These are phyloP conservation scores for Neonectria coccinea DNA, from an alignment of 2,329 filamentous ascomycete genomes.

Conservation along the genomic window DNA sequence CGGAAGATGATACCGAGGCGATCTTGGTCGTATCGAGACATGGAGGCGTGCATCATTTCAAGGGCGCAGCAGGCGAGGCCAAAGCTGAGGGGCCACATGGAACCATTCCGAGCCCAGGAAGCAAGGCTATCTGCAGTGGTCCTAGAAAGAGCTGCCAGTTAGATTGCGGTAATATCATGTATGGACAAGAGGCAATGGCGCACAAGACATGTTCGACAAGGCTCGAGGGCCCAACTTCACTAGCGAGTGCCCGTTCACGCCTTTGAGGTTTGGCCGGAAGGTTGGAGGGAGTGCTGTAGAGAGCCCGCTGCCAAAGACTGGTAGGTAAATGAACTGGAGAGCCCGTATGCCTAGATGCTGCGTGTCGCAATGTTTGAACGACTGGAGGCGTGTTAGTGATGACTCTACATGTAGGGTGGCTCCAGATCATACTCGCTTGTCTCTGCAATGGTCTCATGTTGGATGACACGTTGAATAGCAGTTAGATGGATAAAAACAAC, in stretches of 20 bases:
- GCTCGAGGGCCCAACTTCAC: not conserved
- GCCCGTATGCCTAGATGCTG: too few relatives aligned
- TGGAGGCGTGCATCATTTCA: conserved; percentile 1
- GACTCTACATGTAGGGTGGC: not conserved
- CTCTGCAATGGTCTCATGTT: not conserved
- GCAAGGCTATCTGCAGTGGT: not conserved
- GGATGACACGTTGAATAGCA: not conserved
- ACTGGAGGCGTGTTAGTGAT: not conserved
- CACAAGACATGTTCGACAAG: not conserved
- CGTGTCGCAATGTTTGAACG: not conserved
- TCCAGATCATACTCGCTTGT: not conserved
- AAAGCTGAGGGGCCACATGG: not conserved
- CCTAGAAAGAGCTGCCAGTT: not conserved
- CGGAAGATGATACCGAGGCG: conserved; percentile 4
- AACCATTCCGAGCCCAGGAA: not conserved
- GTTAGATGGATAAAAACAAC: not conserved
- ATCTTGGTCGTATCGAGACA: conserved; percentile 6
- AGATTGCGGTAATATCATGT: not conserved
- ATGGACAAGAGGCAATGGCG: not conserved
- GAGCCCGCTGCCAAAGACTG: not conserved
- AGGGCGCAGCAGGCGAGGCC: not conserved
- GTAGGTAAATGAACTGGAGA: not conserved
- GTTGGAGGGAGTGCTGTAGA: not conserved
- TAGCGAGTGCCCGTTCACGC: not conserved
- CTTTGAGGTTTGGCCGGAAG: not conserved